Percentiles rank a stretch among this genome's conserved stretches.
phyloP scores from a whole-genome alignment of 352 stramenopile genomes.

The Vaucheria bursata region DNA sequence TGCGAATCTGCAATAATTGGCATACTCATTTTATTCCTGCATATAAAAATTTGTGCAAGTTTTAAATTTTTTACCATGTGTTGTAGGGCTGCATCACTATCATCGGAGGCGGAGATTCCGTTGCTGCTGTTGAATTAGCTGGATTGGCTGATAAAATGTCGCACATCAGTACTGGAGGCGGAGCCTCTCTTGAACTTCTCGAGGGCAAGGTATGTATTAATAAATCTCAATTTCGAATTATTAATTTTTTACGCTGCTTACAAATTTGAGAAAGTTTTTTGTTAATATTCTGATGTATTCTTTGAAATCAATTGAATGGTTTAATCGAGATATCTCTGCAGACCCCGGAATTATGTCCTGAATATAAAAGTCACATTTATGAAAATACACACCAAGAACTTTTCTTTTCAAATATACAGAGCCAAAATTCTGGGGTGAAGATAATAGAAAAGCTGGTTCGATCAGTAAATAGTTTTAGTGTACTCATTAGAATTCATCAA shows the following conservation, averaged over 20 bases:
- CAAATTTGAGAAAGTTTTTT: not conserved
- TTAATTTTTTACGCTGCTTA: not conserved
- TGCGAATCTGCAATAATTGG: too few relatives aligned
- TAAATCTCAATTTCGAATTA: not conserved
- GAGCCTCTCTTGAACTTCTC: conserved; percentile 89
- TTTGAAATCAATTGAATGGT: not conserved
- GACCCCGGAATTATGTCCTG: not conserved
- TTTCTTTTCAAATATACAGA: not conserved
- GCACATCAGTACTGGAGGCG: conserved; percentile 94
- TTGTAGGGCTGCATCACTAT: conserved; percentile 67
- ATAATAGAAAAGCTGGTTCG: not conserved
- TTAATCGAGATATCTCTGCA: not conserved
- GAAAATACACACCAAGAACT: too few relatives aligned
- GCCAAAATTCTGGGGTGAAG: not conserved
- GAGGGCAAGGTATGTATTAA: conserved; percentile 75
- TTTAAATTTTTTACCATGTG: too few relatives aligned
- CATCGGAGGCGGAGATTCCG: conserved; percentile 87
- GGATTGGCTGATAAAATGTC: conserved; percentile 81
- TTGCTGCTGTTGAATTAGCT: conserved; percentile 84
- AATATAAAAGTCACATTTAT: not conserved
- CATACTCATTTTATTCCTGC: too few relatives aligned
- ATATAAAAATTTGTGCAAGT: too few relatives aligned
- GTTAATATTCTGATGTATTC: not conserved
- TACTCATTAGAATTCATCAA: not conserved
- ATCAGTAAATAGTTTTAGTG: not conserved